phyloP scores from a whole-genome alignment of 1,284 basidiomycete species.

The Leccinum fallax region DNA sequence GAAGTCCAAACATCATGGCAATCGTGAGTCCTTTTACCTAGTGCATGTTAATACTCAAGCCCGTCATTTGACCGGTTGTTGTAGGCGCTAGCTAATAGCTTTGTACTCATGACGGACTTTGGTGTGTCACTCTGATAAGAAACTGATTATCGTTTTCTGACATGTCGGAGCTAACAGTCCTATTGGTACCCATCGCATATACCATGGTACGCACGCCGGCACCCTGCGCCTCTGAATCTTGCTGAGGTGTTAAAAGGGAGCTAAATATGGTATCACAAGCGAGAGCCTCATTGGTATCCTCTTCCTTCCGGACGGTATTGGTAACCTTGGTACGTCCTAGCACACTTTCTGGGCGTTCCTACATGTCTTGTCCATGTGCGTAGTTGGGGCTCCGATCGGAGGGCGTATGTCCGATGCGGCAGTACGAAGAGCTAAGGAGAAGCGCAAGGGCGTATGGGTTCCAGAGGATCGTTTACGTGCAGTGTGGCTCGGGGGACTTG shows the following conservation, averaged over 20 bases:
- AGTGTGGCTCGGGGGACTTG: constrained; percentile 45
- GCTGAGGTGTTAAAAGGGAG: constrained; percentile 41
- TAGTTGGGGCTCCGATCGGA: constrained; percentile 55
- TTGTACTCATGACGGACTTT: constrained; percentile 48
- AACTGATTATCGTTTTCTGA: neutral
- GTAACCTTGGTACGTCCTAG: constrained; percentile 51
- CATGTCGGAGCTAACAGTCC: constrained; percentile 26
- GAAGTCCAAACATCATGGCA: constrained; percentile 58
- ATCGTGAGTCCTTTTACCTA: constrained; percentile 44
- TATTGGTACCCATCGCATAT: constrained; percentile 40
- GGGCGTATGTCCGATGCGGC: constrained; percentile 55
- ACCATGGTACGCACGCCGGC: constrained; percentile 30
- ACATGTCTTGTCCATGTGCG: neutral
- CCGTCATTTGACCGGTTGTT: neutral
- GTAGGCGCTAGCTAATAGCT: constrained; percentile 44
- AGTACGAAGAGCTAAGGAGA: constrained; percentile 48
- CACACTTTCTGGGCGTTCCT: neutral
- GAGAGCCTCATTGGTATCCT: constrained; percentile 60
- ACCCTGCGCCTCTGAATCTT: constrained; percentile 1
- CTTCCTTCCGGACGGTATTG: constrained; percentile 61
- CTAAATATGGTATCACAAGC: constrained; percentile 60
- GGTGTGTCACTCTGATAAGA: constrained; percentile 35
- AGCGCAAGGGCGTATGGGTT: constrained; percentile 51
- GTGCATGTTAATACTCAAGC: neutral
- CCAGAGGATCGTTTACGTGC: constrained; percentile 66